phyloP scores from a whole-genome alignment of 805 yeast genomes.

The Candida ficus region DNA sequence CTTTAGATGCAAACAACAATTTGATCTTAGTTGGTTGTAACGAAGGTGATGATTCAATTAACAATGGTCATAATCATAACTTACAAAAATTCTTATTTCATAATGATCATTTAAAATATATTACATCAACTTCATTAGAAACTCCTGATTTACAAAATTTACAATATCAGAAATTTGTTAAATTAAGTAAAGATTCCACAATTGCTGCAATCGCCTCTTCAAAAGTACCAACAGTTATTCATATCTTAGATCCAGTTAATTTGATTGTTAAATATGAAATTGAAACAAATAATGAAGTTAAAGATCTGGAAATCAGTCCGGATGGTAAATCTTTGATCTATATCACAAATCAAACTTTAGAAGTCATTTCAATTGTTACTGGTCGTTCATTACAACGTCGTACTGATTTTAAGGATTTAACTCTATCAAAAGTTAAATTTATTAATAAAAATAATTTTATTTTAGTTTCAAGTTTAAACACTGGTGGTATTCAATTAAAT shows the following conservation, averaged over 20 bases:
- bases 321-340: conserved; percentile 65
- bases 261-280: conserved; percentile 53
- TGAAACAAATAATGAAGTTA: conserved; percentile 51
- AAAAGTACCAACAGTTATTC: conserved; percentile 58
- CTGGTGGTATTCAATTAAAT: conserved; percentile 14
- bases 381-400: conserved; percentile 31
- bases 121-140: conserved; percentile 56
- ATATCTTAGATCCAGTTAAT: conserved; percentile 53
- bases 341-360: conserved; percentile 52
- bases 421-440: conserved; percentile 32
- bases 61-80: conserved; percentile 57
- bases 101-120: conserved; percentile 65
- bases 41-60: conserved; percentile 55
- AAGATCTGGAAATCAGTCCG: conserved; percentile 66
- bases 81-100: conserved; percentile 62
- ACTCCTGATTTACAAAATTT: conserved; percentile 36
- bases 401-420: conserved; percentile 30
- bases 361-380: conserved; percentile 35
- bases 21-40: conserved; percentile 73
- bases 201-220: conserved; percentile 73
- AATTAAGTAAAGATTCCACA: conserved; percentile 51
- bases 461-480: conserved; percentile 11
- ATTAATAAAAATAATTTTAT: conserved; percentile 20
- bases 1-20: conserved; percentile 54
- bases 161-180: conserved; percentile 52